A percentile compares a stretch with the other conserved stretches of the same genome.
phyloP scores from a whole-genome alignment of 495 filamentous ascomycete species.

The Choiromyces venosus region DNA sequence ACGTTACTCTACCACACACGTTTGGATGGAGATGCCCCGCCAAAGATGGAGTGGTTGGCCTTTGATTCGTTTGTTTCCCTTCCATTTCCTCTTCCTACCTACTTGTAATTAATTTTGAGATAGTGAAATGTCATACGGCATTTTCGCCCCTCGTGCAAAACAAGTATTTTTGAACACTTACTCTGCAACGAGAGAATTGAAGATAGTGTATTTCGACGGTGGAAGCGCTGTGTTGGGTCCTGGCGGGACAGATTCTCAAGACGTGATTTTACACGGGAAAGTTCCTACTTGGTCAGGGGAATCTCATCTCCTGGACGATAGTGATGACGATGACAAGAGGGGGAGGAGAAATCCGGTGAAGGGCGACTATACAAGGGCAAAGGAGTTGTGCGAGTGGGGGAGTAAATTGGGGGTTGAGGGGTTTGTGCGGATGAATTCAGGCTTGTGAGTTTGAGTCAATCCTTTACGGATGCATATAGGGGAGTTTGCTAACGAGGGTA shows the following conservation, averaged over 20 bases:
- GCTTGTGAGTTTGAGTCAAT: conserved; percentile 45
- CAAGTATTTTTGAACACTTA: conserved; percentile 45
- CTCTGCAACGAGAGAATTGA: conserved; percentile 42
- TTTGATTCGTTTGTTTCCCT: conserved; percentile 44
- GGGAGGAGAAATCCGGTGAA: conserved; percentile 34
- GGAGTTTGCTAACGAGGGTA: conserved; percentile 4
- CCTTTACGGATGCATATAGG: neutral
- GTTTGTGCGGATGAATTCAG: conserved; percentile 49
- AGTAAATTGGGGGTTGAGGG: conserved; percentile 43
- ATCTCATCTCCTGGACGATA: neutral
- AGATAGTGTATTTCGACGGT: conserved; percentile 48
- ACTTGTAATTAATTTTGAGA: neutral
- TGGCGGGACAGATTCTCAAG: conserved; percentile 45
- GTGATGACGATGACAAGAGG: conserved; percentile 1
- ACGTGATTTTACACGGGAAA: conserved; percentile 47
- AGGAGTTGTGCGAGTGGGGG: conserved; percentile 45
- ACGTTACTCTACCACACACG: conserved; percentile 48
- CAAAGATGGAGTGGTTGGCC: conserved; percentile 48
- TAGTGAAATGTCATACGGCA: conserved; percentile 48
- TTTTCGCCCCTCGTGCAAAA: conserved; percentile 39
- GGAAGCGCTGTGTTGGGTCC: conserved; percentile 45
- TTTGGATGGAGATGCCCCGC: conserved; percentile 40
- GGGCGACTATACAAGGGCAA: conserved; percentile 46
- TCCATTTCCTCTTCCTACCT: neutral
- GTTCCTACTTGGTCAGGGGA: conserved; percentile 38